Evolutionary conservation across 148 eudicot genomes (phyloP).

Genomic region (Oxyria digyna): DNA sequence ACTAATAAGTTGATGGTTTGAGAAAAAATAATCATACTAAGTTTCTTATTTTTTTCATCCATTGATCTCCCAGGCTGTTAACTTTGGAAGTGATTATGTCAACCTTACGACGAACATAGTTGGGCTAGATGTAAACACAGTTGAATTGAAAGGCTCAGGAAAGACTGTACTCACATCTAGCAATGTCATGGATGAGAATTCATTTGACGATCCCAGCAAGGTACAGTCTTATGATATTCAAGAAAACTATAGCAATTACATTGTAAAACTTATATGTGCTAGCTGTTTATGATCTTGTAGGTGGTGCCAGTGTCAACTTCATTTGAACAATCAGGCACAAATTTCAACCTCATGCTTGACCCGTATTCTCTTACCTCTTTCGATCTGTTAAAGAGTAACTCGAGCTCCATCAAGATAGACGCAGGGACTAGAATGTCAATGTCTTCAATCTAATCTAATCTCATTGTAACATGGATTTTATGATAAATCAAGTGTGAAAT

Average conservation of each 20-base stretch:
- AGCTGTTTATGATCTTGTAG: constrained; percentile 17
- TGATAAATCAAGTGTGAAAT: background rate
- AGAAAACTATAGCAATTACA: background rate
- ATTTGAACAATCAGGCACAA: constrained; percentile 21
- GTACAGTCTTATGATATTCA: too few species aligned
- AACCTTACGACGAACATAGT: constrained; percentile 35
- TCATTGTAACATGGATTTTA: background rate
- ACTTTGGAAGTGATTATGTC: constrained; percentile 45
- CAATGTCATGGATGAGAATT: constrained; percentile 76
- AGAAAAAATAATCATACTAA: background rate
- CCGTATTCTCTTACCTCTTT: constrained; percentile 56
- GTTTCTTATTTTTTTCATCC: background rate
- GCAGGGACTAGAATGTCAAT: background rate
- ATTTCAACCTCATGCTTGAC: constrained; percentile 26
- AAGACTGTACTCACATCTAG: constrained; percentile 51
- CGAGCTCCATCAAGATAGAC: background rate
- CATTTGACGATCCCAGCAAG: constrained; percentile 65
- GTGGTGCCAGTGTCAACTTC: constrained; percentile 24
- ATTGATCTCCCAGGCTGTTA: constrained; percentile 44
- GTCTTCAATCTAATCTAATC: background rate
- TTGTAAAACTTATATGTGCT: background rate
- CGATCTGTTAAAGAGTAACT: constrained; percentile 21
- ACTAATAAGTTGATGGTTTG: too few species aligned
- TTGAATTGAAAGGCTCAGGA: constrained; percentile 30
- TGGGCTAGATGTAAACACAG: constrained; percentile 22